These are phyloP conservation scores for Candida tropicalis DNA, from an alignment of 1,139 yeast genomes.

Conservation along the genomic window DNA sequence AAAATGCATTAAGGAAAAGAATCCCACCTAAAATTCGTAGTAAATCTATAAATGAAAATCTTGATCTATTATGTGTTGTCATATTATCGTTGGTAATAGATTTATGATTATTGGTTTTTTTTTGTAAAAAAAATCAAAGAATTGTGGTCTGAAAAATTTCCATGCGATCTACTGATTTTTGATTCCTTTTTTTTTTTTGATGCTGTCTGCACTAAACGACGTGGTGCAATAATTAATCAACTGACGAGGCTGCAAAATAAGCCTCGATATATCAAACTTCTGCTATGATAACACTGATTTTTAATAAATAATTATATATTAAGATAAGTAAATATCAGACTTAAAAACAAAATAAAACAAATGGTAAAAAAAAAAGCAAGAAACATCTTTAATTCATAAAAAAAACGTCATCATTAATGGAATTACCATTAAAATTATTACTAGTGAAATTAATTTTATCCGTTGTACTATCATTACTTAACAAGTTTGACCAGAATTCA, in stretches of 20 bases:
- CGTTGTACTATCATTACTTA: constrained; percentile 30
- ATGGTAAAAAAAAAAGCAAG: background rate
- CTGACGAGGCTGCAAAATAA: too few relatives aligned
- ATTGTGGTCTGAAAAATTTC: too few relatives aligned
- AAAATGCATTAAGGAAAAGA: constrained; percentile 46
- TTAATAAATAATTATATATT: constrained; percentile 3
- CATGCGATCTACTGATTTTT: too few relatives aligned
- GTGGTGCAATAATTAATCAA: background rate
- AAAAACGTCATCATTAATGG: constrained; percentile 31
- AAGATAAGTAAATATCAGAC: constrained; percentile 1
- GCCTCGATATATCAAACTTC: too few relatives aligned
- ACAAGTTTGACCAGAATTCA: constrained; percentile 48
- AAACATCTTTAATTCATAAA: constrained; percentile 20
- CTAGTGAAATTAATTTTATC: constrained; percentile 41
- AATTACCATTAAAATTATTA: constrained; percentile 20
- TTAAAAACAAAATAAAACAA: background rate
- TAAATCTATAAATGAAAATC: constrained; percentile 34
- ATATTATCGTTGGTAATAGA: background rate
- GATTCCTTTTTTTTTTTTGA: too few relatives aligned
- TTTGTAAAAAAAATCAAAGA: too few relatives aligned
- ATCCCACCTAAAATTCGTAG: constrained; percentile 51
- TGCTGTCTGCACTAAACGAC: too few relatives aligned
- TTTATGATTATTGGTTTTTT: too few relatives aligned
- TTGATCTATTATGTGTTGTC: constrained; percentile 4
- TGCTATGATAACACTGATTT: too few relatives aligned